Evolutionary conservation across 306 rosid genomes (phyloP).

Genomic region (Styphnolobium japonicum): DNA sequence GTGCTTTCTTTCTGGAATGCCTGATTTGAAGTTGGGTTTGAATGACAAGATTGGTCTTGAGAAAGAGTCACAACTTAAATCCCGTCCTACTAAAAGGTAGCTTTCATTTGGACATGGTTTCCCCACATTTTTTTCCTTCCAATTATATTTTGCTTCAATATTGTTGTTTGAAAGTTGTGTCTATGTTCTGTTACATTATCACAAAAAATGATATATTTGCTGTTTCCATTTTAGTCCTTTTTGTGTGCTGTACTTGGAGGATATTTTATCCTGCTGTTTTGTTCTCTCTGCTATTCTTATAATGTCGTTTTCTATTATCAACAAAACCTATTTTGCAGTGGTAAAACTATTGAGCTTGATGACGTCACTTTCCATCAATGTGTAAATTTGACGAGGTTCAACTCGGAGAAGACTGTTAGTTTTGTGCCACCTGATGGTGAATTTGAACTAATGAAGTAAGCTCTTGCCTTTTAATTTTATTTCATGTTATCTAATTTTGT

Average conservation of each 20-base stretch:
- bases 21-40: conserved; percentile 91
- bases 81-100: conserved; percentile 89
- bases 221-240: background rate
- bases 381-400: conserved; percentile 93
- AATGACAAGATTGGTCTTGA: conserved; percentile 98
- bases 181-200: background rate
- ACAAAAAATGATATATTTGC: background rate
- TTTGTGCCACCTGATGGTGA: conserved; percentile 97
- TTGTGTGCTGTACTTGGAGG: background rate
- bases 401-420: conserved; percentile 93
- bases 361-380: conserved; percentile 96
- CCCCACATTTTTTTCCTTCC: background rate
- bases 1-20: conserved; percentile 98
- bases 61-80: conserved; percentile 84
- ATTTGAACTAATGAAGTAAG: conserved; percentile 97
- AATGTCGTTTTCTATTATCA: background rate
- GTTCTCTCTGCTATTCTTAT: background rate
- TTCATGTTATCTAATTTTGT: background rate
- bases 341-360: conserved; percentile 94
- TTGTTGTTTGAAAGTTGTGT: background rate
- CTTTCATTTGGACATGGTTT: conserved; percentile 22
- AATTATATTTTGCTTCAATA: conserved; percentile 9
- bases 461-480: background rate
- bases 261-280: background rate
- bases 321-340: conserved; percentile 52